Evolutionary conservation across 2,329 filamentous ascomycete species (phyloP).

Genomic region (Parastagonospora nodorum): DNA sequence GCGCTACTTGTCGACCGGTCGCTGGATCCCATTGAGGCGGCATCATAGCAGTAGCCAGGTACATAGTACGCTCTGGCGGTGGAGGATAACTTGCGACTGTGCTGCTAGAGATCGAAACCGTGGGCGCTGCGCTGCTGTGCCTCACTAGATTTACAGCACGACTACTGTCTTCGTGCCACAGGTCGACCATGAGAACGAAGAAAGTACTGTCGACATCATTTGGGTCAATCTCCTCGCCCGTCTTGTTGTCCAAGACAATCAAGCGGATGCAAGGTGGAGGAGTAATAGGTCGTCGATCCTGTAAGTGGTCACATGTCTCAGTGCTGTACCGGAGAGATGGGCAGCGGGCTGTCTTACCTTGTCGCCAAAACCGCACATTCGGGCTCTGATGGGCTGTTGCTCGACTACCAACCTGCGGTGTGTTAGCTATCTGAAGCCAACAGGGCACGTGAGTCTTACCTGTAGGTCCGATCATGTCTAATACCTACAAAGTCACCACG

Average conservation of each 20-base stretch:
- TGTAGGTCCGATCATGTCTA: slow-evolving; percentile 17
- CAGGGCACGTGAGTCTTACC: slow-evolving; percentile 5
- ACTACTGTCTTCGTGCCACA: slow-evolving; percentile 66
- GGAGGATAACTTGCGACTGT: slow-evolving; percentile 77
- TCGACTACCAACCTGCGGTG: slow-evolving; percentile 71
- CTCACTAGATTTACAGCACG: slow-evolving; percentile 72
- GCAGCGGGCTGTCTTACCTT: slow-evolving; percentile 65
- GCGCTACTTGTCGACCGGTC: slow-evolving; percentile 2
- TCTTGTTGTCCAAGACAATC: slow-evolving; percentile 73
- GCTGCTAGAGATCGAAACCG: slow-evolving; percentile 75
- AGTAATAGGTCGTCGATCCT: slow-evolving; percentile 95
- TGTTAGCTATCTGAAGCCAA: background rate
- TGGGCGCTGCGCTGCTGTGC: slow-evolving; percentile 67
- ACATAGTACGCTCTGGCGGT: slow-evolving; percentile 46
- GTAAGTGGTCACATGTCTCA: slow-evolving; percentile 34
- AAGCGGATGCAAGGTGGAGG: slow-evolving; percentile 90
- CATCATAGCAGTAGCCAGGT: slow-evolving; percentile 43
- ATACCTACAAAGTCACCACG: slow-evolving; percentile 1
- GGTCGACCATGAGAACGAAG: slow-evolving; percentile 71
- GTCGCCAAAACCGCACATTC: slow-evolving; percentile 99
- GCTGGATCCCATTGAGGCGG: slow-evolving; percentile 5
- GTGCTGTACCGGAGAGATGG: slow-evolving; percentile 23
- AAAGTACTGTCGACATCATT: slow-evolving; percentile 72
- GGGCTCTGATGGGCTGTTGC: slow-evolving; percentile 89
- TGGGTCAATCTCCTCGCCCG: slow-evolving; percentile 81